phyloP scores from a whole-genome alignment of 345 rosid genomes.

The Euphorbia peplus region DNA sequence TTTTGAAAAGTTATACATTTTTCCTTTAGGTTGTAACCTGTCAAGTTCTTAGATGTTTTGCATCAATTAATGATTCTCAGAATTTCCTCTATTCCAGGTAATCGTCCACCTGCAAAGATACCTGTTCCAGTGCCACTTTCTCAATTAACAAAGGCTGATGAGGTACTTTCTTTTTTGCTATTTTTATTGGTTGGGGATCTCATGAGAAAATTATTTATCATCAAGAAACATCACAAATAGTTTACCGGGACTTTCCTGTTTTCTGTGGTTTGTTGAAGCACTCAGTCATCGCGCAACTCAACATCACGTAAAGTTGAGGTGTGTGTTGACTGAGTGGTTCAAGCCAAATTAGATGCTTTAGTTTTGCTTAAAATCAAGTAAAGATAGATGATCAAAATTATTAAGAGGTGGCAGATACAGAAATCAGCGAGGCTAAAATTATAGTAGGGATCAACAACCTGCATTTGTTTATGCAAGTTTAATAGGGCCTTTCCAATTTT shows the following conservation, averaged over 20 bases:
- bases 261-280: background rate
- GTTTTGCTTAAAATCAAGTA: background rate
- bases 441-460: background rate
- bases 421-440: background rate
- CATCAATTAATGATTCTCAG: slow-evolving; percentile 1
- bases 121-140: slow-evolving; percentile 77
- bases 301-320: background rate
- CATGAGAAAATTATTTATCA: background rate
- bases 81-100: slow-evolving; percentile 44
- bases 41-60: slow-evolving; percentile 6
- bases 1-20: background rate
- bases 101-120: slow-evolving; percentile 85
- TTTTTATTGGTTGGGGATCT: slow-evolving; percentile 7
- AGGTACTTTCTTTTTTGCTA: slow-evolving; percentile 39
- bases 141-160: slow-evolving; percentile 51
- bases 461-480: background rate
- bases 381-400: background rate
- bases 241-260: background rate
- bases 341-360: background rate
- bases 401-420: background rate
- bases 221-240: background rate
- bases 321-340: background rate
- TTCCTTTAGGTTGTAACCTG: background rate
- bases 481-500: background rate
- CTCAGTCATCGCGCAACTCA: too few species aligned